Base-by-base conservation (phyloP, 2,329 filamentous ascomycete species). In the Talaromyces pinophilus region DNA sequence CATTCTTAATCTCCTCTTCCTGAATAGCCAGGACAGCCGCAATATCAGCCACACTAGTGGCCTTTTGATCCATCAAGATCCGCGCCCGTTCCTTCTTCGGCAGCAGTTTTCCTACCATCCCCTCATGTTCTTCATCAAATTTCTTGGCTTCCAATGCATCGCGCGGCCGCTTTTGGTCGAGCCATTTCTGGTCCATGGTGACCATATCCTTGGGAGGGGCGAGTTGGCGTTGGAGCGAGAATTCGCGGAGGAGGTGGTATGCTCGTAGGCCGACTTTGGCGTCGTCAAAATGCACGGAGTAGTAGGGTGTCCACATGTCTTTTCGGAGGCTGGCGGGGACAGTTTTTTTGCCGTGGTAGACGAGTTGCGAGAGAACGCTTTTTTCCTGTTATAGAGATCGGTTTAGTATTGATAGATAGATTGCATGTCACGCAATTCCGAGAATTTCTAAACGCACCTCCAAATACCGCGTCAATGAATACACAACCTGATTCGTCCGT, bases 321-420 rank as follows among this genome's bases (percentile, higher is more conserved):
- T 85, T 86, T 68, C 87, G 86, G 60, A 89, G 77, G 7, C 74
- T 76, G 48, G 84, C 76, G 33, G 87, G 87, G 25, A 86, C 81
- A 60, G 86, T 86, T 75, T 89, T 88, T 73, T 89, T 89, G 77
- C 87, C 87, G 57, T 87, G 83, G 77, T 85, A 88, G 68, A 87
- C 77, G 35, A 89, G 79, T 78, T 89, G 87, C 33, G 82, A 81
- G 67, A 88, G 77, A 59, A 82, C 76, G 70, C 78, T 82, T 76
- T 79, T 81, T 77, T 83, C 83, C 82, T 86, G 68, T 17, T n/a
- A 8, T n/a, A 5, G 22, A 30, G n/a, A 11, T 11, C n/a, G 19
- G 8, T 22, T 48, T 33, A 33, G 30, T 33, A 30, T 30, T 30
- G 30, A 30, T 30, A 30, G 30, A 30, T 30, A 30, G 30, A 30